Conservation (phyloP, 208 protist species). For the Leptomonas seymouri region DNA sequence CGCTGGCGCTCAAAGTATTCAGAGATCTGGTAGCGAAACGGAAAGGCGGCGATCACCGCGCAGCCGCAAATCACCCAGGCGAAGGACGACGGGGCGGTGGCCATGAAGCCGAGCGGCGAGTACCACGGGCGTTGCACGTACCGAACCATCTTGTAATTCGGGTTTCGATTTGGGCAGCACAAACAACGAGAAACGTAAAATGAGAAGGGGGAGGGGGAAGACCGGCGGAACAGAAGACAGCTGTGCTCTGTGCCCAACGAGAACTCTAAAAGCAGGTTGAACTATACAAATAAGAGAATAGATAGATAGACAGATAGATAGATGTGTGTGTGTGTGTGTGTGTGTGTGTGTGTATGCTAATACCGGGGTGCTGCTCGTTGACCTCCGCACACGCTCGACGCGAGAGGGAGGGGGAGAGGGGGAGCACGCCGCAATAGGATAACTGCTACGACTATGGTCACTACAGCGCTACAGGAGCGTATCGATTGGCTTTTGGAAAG, state of each 20-base stretch:
- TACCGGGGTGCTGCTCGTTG: not conserved
- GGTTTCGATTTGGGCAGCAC: not conserved
- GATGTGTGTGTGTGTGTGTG: not conserved
- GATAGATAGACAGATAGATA: not conserved
- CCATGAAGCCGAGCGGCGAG: conserved; percentile 87
- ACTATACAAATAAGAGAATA: no score
- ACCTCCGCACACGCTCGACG: no score
- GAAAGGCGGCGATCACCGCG: conserved; percentile 47
- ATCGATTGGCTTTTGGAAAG: no score
- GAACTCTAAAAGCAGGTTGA: no score
- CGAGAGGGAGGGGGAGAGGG: not conserved
- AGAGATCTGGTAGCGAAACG: conserved; percentile 80
- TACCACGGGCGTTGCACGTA: conserved; percentile 89
- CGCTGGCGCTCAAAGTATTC: conserved; percentile 89
- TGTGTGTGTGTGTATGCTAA: conserved; percentile 6
- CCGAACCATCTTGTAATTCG: conserved; percentile 83
- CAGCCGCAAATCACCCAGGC: conserved; percentile 43
- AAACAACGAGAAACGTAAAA: conserved; percentile 27
- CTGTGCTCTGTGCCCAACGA: no score
- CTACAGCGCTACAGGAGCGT: no score
- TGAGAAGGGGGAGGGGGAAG: no score
- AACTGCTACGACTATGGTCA: no score
- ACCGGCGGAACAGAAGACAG: no score
- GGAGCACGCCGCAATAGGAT: no score
- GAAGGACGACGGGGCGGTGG: conserved; percentile 63